Conservation (phyloP, 768 basidiomycete genomes). For the Kwoniella sp. region DNA sequence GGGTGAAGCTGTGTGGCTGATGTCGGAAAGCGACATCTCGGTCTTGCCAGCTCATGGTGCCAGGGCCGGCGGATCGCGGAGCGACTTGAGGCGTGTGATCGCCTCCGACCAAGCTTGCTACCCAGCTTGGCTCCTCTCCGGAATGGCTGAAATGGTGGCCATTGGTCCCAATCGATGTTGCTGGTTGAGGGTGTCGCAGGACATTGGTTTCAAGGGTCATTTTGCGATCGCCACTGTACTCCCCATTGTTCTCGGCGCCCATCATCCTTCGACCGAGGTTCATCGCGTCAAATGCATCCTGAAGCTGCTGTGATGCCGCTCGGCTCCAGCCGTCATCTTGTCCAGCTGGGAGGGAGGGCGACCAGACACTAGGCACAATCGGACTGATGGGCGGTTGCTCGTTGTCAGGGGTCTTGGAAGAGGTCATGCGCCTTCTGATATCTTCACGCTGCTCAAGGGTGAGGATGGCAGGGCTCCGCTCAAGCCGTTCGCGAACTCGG, state of each 20-base stretch:
- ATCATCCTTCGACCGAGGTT: slow-evolving; percentile 41
- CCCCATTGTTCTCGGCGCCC: slow-evolving; percentile 10
- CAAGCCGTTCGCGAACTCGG: slow-evolving; percentile 38
- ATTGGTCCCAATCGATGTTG: slow-evolving; percentile 5
- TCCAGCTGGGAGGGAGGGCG: slow-evolving; percentile 23
- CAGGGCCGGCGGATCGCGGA: slow-evolving; percentile 15
- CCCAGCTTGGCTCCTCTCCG: slow-evolving; percentile 48
- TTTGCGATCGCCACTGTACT: not conserved
- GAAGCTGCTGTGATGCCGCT: slow-evolving; percentile 36
- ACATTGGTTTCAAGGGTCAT: slow-evolving; percentile 18
- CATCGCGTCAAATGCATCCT: slow-evolving; percentile 53
- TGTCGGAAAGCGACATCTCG: slow-evolving; percentile 20
- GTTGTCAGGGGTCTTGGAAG: slow-evolving; percentile 12
- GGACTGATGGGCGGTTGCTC: slow-evolving; percentile 46
- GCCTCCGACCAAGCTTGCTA: slow-evolving; percentile 41
- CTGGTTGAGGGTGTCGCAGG: slow-evolving; percentile 21
- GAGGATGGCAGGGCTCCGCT: slow-evolving; percentile 37
- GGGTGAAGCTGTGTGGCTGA: slow-evolving; percentile 13
- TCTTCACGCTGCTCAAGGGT: slow-evolving; percentile 38
- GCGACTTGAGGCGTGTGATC: slow-evolving; percentile 28
- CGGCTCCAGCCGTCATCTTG: slow-evolving; percentile 45
- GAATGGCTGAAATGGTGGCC: not conserved
- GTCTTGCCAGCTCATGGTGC: slow-evolving; percentile 22
- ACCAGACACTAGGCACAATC: slow-evolving; percentile 46
- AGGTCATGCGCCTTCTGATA: slow-evolving; percentile 9